Evolutionary conservation across 1,284 basidiomycete species (phyloP), one percentile per base, ranked within the genome.

Genomic region (Rugosomyces carneus): DNA sequence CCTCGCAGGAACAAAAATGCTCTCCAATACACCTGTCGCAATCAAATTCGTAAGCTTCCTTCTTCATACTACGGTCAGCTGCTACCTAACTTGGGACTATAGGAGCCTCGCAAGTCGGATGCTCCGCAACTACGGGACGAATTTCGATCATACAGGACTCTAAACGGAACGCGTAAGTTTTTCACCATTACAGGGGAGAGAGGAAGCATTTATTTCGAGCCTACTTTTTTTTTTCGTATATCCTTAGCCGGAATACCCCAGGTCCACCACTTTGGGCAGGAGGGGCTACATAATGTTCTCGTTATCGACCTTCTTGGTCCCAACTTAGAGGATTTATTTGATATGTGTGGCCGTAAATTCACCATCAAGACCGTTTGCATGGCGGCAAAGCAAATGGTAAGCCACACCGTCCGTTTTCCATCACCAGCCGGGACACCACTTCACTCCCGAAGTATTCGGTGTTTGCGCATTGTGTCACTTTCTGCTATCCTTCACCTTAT

Each of bases 71-170:
- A 4, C 16, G 16, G 27, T 53, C 42, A 52, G 37, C 43, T 48
- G 41, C 50, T 56, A 50, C 42, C 52, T 40, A 8, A 26, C 46
- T 52, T 18, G 38, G 40, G 20, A 41, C 45, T 51, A 37, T 61
- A 95, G 93, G 93, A 99, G 80, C 95, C 95, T 37, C 82, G 95
- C 59, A 99, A 97, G 74, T 93, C 93, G 45, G 95, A 99, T 66
- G 95, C 95, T 20, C 95, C 95, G 15, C 95, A 99, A 70, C 74
- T 99, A 44, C 77, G 96, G 54, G 96, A 99, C 66, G 95, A 99
- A 68, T 99, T 94, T 70, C 79, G 95, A 50, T 94, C 92, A 35
- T 99, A 99, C 19, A 37, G 94, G 70, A 97, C 94, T 49, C 72
- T 99, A 57, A 87, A 85, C 53, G 92, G 93, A 56, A 93, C 90